Evolutionary conservation across 2,329 filamentous ascomycete species (phyloP).

Genomic region (Talaromyces marneffei): DNA sequence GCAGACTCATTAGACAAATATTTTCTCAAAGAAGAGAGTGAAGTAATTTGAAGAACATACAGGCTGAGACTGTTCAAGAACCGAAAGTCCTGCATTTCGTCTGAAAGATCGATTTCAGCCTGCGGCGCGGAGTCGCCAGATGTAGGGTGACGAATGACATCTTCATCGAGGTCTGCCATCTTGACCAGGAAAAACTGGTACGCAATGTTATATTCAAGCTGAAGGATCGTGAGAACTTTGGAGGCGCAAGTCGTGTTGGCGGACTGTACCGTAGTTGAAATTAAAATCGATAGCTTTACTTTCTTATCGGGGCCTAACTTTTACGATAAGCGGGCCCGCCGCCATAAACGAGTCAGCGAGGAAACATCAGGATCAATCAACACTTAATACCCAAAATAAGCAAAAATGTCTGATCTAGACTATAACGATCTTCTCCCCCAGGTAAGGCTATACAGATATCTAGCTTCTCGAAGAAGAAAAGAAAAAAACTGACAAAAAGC

Average conservation of each 20-base stretch:
- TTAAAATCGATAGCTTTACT: neutral
- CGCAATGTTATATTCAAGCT: neutral
- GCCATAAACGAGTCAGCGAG: neutral
- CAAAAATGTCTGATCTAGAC: neutral
- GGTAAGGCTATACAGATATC: neutral
- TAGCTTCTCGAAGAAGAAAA: no score
- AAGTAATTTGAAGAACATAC: slow-evolving; percentile 25
- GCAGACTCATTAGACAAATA: slow-evolving; percentile 30
- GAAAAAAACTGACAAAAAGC: no score
- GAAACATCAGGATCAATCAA: neutral
- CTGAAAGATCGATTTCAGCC: slow-evolving; percentile 61
- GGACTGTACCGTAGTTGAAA: neutral
- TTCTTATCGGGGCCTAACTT: neutral
- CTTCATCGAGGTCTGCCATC: slow-evolving; percentile 44
- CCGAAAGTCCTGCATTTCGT: slow-evolving; percentile 82
- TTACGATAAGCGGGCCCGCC: slow-evolving; percentile 1
- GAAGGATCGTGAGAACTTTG: neutral
- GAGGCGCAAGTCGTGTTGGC: neutral
- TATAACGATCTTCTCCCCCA: slow-evolving; percentile 5
- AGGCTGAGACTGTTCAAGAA: slow-evolving; percentile 57
- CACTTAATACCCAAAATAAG: neutral
- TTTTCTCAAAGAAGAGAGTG: neutral
- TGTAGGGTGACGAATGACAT: slow-evolving; percentile 29
- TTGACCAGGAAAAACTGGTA: neutral
- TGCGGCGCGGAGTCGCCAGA: slow-evolving; percentile 28